Base-by-base conservation (phyloP, 352 stramenopile genomes). In the Saprolegnia parasitica region DNA sequence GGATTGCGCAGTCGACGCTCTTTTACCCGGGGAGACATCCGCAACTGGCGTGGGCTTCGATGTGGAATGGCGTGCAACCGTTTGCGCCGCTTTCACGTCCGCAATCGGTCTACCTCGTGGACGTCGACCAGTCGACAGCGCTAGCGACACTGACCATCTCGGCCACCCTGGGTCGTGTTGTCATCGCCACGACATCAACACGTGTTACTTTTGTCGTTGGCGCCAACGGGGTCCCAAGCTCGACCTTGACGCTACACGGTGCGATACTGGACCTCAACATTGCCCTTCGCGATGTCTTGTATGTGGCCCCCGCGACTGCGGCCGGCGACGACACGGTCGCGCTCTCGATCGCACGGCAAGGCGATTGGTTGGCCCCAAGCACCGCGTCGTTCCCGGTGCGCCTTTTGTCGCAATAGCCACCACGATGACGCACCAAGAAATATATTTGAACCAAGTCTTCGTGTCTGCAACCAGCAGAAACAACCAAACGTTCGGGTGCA, bases 21-120 rank as follows among this genome's bases (percentile, higher is more conserved):
- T 66, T 47, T 40, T 66, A 66, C 58, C 58, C 58, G 8, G 40
- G 18, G 21, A 52, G 18, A 6, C 3, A 21, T 24, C 20, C 29
- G 24, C 15, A 32, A 16, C 23, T 23, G 10, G 5, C 37, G 23
- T 54, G 29, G 58, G 46, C 40, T 18, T 63, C 35, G 5, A n/a
- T 50, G 3, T 26, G 23, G 42, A 35, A 67, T 5, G 35, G 26
- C 46, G 5, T 26, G 18, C 6, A 13, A 29, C 26, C 58, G 15
- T 21, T 35, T 24, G n/a, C 3, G 46, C 26, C 32, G 26, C 18
- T 52, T 21, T 1, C 8, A 1, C 29, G 37, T 4, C 5, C 15
- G 40, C 58, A 66, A 24, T 66, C 58, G 1, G 56, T 66, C 58
- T 66, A 21, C 21, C n/a, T 66, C 40, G n/a, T 47, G 23, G 58